Conservation (phyloP, 1,139 yeast genomes). For the Candida tropicalis region DNA sequence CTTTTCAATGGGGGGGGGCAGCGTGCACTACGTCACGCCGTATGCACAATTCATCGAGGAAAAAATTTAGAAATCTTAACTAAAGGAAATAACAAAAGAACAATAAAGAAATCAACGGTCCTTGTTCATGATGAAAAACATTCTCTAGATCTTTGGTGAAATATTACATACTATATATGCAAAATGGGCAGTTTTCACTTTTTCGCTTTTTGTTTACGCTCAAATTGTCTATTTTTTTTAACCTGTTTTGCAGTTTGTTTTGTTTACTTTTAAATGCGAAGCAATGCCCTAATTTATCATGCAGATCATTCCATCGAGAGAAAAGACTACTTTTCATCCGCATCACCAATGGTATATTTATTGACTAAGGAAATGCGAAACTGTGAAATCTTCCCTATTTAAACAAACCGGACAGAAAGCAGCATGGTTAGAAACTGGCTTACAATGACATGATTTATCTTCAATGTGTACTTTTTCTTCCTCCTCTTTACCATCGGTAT, state of each 20-base stretch:
- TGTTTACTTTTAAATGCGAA: background rate
- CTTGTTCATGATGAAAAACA: too few relatives aligned
- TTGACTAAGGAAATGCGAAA: background rate
- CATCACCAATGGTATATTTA: too few relatives aligned
- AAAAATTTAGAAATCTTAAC: background rate
- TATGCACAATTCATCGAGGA: background rate
- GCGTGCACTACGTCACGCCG: background rate
- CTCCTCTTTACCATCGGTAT: background rate
- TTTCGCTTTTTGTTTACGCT: background rate
- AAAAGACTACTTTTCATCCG: too few relatives aligned
- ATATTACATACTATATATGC: background rate
- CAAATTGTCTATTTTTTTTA: background rate
- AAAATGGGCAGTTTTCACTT: background rate
- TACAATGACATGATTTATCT: background rate
- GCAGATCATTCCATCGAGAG: background rate
- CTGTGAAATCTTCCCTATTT: slow-evolving; percentile 4
- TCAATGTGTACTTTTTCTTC: background rate
- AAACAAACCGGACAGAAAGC: slow-evolving; percentile 4
- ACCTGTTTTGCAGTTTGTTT: background rate
- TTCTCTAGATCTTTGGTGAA: background rate
- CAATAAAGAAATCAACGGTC: background rate
- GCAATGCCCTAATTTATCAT: background rate
- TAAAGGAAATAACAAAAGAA: too few relatives aligned
- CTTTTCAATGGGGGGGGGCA: too few relatives aligned
- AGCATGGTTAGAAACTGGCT: background rate